Conservation (phyloP, 805 yeast genomes). For the Lachancea lanzarotensis region DNA sequence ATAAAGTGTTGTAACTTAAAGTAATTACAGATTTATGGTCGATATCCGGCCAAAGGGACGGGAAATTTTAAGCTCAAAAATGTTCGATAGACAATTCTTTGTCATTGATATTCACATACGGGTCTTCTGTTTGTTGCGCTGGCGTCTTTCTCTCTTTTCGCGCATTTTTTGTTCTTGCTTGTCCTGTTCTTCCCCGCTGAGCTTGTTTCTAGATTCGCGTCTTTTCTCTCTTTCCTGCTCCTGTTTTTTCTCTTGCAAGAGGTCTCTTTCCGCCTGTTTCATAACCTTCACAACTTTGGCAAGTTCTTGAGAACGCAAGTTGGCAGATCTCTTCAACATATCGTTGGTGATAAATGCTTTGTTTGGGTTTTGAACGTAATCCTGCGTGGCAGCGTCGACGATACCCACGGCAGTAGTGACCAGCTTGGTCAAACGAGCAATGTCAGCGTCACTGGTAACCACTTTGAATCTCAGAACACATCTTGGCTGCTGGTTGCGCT, state of each 20-base stretch:
- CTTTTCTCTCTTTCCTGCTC: constrained; percentile 61
- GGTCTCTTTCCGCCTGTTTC: constrained; percentile 62
- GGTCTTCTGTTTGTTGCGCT: constrained; percentile 54
- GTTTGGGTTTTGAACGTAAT: constrained; percentile 32
- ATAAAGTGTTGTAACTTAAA: neutral
- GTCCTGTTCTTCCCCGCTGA: constrained; percentile 73
- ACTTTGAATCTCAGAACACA: constrained; percentile 49
- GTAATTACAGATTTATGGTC: neutral
- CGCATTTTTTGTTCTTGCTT: constrained; percentile 70
- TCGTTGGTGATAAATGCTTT: constrained; percentile 63
- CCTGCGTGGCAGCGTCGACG: constrained; percentile 49
- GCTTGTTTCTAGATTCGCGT: constrained; percentile 43
- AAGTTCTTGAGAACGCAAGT: constrained; percentile 69
- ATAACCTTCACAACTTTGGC: constrained; percentile 61
- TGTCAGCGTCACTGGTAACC: constrained; percentile 45
- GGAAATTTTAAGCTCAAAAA: neutral
- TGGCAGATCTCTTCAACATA: constrained; percentile 65
- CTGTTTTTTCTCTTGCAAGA: constrained; percentile 60
- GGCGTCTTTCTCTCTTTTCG: constrained; percentile 76
- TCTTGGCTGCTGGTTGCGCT: constrained; percentile 42
- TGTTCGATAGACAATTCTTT: too few relatives aligned
- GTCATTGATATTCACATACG: constrained; percentile 19
- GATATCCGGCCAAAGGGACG: neutral
- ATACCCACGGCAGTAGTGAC: constrained; percentile 51
- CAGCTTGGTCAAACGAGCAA: constrained; percentile 43